Percentiles rank a stretch among this genome's conserved stretches.
Evolutionary conservation across 208 protist genomes (phyloP).

Genomic region (Leishmania turanica): DNA sequence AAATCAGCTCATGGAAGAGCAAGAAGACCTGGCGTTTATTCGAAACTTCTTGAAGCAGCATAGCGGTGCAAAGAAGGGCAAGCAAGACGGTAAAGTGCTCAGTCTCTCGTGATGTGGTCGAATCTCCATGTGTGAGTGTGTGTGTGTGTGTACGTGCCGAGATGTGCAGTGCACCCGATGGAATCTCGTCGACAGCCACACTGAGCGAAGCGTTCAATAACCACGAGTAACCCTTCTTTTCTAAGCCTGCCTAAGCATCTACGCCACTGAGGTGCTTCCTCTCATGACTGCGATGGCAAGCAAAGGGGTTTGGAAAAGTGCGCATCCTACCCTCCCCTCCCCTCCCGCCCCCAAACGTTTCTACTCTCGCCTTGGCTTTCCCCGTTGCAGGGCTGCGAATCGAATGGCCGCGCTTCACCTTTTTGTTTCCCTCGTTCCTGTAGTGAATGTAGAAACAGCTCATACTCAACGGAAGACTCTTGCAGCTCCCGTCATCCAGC

Average conservation of each 20-base stretch:
- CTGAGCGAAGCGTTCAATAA: background rate
- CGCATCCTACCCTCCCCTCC: background rate
- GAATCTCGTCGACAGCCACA: background rate
- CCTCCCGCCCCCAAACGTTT: background rate
- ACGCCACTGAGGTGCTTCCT: background rate
- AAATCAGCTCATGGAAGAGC: conserved; percentile 32
- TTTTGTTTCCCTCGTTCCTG: background rate
- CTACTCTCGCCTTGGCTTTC: background rate
- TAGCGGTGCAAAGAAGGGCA: conserved; percentile 10
- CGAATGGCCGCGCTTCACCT: background rate
- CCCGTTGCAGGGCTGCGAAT: background rate
- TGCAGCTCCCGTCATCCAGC: background rate
- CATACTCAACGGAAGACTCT: background rate
- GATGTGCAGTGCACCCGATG: background rate
- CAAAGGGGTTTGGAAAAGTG: background rate
- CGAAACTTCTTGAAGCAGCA: conserved; percentile 61
- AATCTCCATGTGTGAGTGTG: background rate
- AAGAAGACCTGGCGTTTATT: conserved; percentile 74
- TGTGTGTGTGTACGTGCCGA: background rate
- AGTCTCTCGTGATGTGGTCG: background rate
- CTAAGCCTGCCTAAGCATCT: background rate
- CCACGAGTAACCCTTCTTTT: conserved; percentile 1
- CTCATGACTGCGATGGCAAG: background rate
- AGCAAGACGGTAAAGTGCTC: background rate
- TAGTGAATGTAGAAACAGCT: background rate